Conservation (phyloP, 257 asterid genomes). For the Gardenia jasminoides region DNA sequence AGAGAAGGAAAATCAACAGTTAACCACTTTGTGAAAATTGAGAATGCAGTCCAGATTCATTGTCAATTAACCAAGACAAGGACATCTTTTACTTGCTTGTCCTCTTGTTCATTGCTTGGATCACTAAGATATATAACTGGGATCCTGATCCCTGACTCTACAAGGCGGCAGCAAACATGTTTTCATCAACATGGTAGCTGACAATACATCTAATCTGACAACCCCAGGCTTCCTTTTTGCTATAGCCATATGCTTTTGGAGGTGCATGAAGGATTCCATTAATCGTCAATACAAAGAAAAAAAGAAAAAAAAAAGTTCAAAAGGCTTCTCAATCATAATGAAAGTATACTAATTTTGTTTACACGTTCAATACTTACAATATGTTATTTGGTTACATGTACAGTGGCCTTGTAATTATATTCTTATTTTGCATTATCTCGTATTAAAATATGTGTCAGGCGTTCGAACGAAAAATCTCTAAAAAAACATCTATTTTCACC, state of each 20-base stretch:
- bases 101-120: background rate
- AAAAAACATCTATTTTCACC: no score
- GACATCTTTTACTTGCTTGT: background rate
- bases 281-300: background rate
- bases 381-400: background rate
- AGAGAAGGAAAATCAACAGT: conserved; percentile 16
- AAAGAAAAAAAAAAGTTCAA: background rate
- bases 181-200: background rate
- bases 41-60: background rate
- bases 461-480: no score
- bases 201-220: conserved; percentile 3
- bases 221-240: background rate
- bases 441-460: background rate
- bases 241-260: background rate
- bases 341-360: background rate
- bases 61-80: background rate
- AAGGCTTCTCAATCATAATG: conserved; percentile 2
- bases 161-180: background rate
- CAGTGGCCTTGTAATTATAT: background rate
- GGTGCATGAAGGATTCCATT: conserved; percentile 4
- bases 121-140: background rate
- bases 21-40: background rate
- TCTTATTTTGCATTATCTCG: no score
- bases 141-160: background rate
- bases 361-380: background rate